These are phyloP conservation scores for Phyllosticta paracitricarpa DNA, from an alignment of 2,329 filamentous ascomycete genomes.

Conservation along the genomic window DNA sequence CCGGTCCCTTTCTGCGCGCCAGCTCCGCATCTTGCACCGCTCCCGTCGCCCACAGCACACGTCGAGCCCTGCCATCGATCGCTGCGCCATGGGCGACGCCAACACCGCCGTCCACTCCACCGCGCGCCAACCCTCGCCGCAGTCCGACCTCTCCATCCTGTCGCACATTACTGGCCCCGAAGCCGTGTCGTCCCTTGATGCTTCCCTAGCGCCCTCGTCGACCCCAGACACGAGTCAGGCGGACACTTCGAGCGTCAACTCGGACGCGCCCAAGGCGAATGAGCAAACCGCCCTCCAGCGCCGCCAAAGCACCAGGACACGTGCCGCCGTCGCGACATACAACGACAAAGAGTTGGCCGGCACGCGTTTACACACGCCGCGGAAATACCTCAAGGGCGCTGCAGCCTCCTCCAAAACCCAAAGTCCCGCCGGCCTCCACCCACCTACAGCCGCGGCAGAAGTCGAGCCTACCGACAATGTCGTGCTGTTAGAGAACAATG, in stretches of 20 bases:
- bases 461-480: not conserved
- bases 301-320: conserved; percentile 45
- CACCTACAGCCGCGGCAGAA: not conserved
- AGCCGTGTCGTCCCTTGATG: conserved; percentile 21
- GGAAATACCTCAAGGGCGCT: conserved; percentile 25
- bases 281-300: not conserved
- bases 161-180: conserved; percentile 32
- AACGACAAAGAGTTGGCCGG: conserved; percentile 56
- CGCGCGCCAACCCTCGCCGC: conserved; percentile 6
- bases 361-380: conserved; percentile 49
- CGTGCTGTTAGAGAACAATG: not conserved
- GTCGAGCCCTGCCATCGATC: not conserved
- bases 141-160: conserved; percentile 25
- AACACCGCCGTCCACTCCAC: conserved; percentile 1
- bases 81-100: conserved; percentile 2
- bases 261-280: conserved; percentile 18
- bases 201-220: conserved; percentile 43
- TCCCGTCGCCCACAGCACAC: not conserved
- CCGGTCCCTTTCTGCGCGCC: not conserved
- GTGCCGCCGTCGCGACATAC: conserved; percentile 50
- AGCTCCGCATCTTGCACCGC: conserved; percentile 3
- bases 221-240: conserved; percentile 59
- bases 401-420: not conserved
- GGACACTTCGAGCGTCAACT: conserved; percentile 48
- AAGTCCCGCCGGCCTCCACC: not conserved